Evolutionary conservation across 2,329 filamentous ascomycete species (phyloP), one percentile per base, ranked within the genome.

Genomic region (Colletotrichum sp.): DNA sequence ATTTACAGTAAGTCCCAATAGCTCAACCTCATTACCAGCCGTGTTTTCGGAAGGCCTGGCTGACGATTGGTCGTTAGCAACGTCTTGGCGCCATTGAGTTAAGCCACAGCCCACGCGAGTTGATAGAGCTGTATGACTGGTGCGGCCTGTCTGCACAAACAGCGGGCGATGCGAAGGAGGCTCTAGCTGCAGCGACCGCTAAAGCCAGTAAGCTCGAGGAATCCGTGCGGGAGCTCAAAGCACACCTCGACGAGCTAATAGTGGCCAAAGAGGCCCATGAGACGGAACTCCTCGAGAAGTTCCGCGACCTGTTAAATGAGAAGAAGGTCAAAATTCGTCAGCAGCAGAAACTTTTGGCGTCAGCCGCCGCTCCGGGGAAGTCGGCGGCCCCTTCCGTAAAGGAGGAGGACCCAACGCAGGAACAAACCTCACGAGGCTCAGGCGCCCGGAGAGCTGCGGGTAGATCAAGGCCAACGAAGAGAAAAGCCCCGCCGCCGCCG

Each of bases 251-350:
- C 6, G 92, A 95, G 79, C 88, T 96, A 18, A 87, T 93, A 63
- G 87, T 87, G 70, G 88, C 91, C 16, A 96, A 96, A 81, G 87
- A 90, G 63, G 90, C 91, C 21, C 90, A 95, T 77, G 94, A 96
- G 83, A 88, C 89, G 2, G 88, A 89, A 21, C 85, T 96, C 72
- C 84, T 96, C 2, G 90, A 91, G 76, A 95, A 95, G 81, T 95
- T 95, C 79, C 89, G 91, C 71, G 87, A 91, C 71, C 86, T 96
- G 3, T 85, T 96, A 2, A 96, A 96, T 79, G 91, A 94, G 82
- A 96, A 96, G 86, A 96, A 96, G 83, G 86, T 93, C 68, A 96
- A 95, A 84, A 96, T 96, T 66, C 86, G 94, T 59, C 91, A 95
- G 79, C 94, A 95, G 83, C 92, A 94, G 79, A 89, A 90, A 52